Conservation (phyloP, 2,329 filamentous ascomycete genomes). For the Colletotrichum viniferum region DNA sequence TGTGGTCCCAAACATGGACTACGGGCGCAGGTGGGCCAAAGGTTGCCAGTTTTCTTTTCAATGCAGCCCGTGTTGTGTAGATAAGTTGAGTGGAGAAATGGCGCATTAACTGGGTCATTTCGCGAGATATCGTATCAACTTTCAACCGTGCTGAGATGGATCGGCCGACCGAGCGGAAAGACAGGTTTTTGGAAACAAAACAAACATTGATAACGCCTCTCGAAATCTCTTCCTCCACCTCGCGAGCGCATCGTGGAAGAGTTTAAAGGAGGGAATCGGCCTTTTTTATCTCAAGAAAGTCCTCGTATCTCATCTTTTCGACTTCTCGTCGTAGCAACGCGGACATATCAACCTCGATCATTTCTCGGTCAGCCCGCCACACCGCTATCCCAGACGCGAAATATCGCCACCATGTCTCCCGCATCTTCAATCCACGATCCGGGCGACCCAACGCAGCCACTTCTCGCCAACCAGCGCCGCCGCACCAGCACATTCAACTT, state of each 20-base stretch:
- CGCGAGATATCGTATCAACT: not conserved
- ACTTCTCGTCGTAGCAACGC: not conserved
- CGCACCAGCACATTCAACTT: not conserved
- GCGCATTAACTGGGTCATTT: not conserved
- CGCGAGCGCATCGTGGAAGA: fast-evolving
- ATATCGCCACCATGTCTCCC: not conserved
- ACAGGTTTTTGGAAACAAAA: not conserved
- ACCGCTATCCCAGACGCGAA: not conserved
- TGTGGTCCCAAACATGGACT: not conserved
- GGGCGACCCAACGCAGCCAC: slow-evolving; percentile 5
- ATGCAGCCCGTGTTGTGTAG: not conserved
- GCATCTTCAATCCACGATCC: slow-evolving; percentile 13
- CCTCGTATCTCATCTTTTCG: not conserved
- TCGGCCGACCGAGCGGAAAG: not conserved
- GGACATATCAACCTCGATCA: not conserved
- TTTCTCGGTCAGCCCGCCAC: not conserved
- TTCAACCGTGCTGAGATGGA: not conserved
- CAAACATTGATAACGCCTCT: not conserved
- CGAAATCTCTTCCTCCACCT: not conserved
- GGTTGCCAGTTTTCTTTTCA: not conserved
- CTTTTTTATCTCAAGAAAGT: not conserved
- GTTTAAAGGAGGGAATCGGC: not conserved
- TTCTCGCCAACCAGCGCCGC: not conserved
- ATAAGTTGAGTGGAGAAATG: not conserved
- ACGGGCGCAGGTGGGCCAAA: not conserved